These are phyloP conservation scores for Blumeria hordei DNA, from an alignment of 2,329 filamentous ascomycete genomes.

Conservation along the genomic window DNA sequence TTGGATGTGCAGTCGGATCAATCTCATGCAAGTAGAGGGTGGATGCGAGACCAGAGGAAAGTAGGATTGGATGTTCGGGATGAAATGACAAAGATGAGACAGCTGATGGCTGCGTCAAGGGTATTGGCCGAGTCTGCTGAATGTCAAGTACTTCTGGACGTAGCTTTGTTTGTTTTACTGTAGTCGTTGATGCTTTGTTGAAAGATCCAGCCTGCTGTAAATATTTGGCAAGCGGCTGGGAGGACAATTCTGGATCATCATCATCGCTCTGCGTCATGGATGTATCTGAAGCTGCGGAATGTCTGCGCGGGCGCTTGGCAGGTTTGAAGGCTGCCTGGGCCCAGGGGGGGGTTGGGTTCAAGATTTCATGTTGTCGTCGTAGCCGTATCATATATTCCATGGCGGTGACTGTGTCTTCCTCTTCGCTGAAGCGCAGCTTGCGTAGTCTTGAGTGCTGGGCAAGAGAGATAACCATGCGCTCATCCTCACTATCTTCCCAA, in stretches of 20 bases:
- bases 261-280: constrained; percentile 22
- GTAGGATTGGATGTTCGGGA: constrained; percentile 62
- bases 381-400: constrained; percentile 64
- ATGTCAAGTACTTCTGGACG: constrained; percentile 78
- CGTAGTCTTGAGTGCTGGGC: constrained; percentile 50
- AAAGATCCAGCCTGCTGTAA: constrained; percentile 52
- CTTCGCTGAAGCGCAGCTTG: constrained; percentile 59
- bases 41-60: constrained; percentile 70
- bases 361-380: constrained; percentile 46
- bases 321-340: constrained; percentile 27
- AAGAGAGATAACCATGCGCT: constrained; percentile 62
- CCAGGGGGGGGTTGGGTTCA: constrained; percentile 37
- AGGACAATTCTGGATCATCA: constrained; percentile 34
- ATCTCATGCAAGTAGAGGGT: constrained; percentile 80
- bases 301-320: constrained; percentile 25
- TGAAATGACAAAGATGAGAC: constrained; percentile 78
- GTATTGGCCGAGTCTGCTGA: constrained; percentile 67
- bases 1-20: constrained; percentile 46
- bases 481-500: constrained; percentile 94
- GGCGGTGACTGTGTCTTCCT: constrained; percentile 68
- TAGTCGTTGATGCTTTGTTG: constrained; percentile 21
- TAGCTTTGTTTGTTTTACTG: constrained; percentile 42
- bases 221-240: constrained; percentile 55
- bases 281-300: constrained; percentile 21
- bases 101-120: constrained; percentile 51